Evolutionary conservation across 768 basidiomycete species (phyloP).

Genomic region (Amanita pallidorosea): DNA sequence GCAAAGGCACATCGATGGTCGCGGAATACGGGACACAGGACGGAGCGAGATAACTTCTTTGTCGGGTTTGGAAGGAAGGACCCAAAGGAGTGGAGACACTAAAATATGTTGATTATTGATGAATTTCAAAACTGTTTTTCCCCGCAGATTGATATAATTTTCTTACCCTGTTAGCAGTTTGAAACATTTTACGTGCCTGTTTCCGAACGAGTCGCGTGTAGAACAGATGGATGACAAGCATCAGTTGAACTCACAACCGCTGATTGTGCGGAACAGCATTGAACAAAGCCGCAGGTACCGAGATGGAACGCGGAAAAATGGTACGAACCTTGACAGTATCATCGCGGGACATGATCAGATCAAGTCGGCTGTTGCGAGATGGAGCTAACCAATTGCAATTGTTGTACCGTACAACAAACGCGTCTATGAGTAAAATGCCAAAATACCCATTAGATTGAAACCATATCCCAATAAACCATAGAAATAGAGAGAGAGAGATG

Average conservation of each 20-base stretch:
- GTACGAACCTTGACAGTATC: not conserved
- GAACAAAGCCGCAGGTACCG: not conserved
- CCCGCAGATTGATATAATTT: not conserved
- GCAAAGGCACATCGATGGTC: not conserved
- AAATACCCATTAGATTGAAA: constrained; percentile 14
- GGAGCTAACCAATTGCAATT: constrained; percentile 3
- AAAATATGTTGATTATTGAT: not conserved
- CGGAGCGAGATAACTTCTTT: not conserved
- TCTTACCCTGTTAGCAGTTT: not conserved
- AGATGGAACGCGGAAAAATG: not conserved
- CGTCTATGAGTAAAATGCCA: constrained; percentile 13
- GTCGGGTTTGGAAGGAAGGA: not conserved
- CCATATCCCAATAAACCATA: constrained; percentile 11
- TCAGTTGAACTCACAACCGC: not conserved
- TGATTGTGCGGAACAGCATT: not conserved
- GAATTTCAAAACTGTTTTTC: not conserved
- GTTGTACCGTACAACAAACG: constrained; percentile 3
- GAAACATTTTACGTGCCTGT: not conserved
- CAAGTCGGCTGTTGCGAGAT: not conserved
- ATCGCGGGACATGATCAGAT: not conserved
- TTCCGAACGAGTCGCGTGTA: not conserved
- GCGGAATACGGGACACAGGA: not conserved
- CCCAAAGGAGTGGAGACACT: not conserved
- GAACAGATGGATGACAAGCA: not conserved
- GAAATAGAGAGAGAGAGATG: constrained; percentile 11